Percentiles rank a stretch among this genome's conserved stretches.
phyloP scores from a whole-genome alignment of 306 rosid species.

The Hylodesmum podocarpum region DNA sequence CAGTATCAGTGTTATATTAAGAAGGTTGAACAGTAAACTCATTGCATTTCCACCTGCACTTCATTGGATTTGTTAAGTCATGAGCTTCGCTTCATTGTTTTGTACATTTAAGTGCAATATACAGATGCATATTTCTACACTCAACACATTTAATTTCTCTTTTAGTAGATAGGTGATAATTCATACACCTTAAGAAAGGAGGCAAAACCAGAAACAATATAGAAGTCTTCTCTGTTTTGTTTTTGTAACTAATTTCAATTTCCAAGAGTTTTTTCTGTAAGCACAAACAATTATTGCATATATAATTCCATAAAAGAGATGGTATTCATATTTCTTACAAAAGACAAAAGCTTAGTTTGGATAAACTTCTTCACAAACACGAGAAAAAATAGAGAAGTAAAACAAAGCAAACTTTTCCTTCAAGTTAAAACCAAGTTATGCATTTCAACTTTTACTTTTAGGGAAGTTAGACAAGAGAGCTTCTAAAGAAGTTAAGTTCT shows the following conservation, averaged over 20 bases:
- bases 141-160: background rate
- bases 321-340: background rate
- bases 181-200: background rate
- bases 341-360: background rate
- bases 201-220: background rate
- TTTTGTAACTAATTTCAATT: background rate
- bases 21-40: background rate
- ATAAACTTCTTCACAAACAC: background rate
- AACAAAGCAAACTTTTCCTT: background rate
- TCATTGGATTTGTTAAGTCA: background rate
- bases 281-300: background rate
- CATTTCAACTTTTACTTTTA: background rate
- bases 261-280: background rate
- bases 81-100: constrained; percentile 7
- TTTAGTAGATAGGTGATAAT: background rate
- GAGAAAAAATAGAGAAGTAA: background rate
- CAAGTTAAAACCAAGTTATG: background rate
- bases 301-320: background rate
- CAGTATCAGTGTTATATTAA: background rate
- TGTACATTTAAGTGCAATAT: background rate
- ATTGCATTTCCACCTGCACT: background rate
- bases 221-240: background rate
- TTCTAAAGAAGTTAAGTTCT: background rate
- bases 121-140: background rate
- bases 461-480: background rate